Conservation (phyloP, 73 alveolate species). For the Tetrahymena malaccensis region DNA sequence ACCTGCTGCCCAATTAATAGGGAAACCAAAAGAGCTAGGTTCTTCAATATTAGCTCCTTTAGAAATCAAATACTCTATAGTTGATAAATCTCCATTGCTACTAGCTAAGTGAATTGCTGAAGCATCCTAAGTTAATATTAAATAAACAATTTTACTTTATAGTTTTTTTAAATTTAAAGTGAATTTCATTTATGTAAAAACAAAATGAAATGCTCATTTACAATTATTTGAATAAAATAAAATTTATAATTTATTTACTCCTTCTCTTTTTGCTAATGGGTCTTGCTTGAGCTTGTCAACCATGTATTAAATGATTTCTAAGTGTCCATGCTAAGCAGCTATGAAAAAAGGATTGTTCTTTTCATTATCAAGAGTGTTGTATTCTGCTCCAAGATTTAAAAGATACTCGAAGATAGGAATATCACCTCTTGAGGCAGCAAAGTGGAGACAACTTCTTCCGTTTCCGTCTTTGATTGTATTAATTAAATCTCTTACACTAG, state of each 20-base stretch:
- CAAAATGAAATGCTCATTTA: neutral
- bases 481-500: neutral
- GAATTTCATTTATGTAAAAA: neutral
- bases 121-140: neutral
- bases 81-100: neutral
- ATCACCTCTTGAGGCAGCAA: conserved; percentile 44
- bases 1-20: conserved; percentile 24
- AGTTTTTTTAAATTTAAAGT: neutral
- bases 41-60: conserved; percentile 21
- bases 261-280: neutral
- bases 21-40: conserved; percentile 16
- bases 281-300: conserved; percentile 13
- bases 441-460: conserved; percentile 19
- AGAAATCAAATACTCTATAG: neutral
- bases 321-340: conserved; percentile 22
- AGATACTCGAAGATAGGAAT: conserved; percentile 9
- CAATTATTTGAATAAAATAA: too few relatives aligned
- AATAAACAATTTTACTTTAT: neutral
- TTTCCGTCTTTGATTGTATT: conserved; percentile 23
- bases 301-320: neutral
- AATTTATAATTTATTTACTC: conserved; percentile 6
- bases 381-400: conserved; percentile 14
- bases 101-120: neutral
- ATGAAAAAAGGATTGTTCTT: conserved; percentile 24
- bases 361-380: neutral